Evolutionary conservation across 768 basidiomycete genomes (phyloP), one percentile per base, ranked within the genome.

Genomic region (Hypholoma fasciculare): DNA sequence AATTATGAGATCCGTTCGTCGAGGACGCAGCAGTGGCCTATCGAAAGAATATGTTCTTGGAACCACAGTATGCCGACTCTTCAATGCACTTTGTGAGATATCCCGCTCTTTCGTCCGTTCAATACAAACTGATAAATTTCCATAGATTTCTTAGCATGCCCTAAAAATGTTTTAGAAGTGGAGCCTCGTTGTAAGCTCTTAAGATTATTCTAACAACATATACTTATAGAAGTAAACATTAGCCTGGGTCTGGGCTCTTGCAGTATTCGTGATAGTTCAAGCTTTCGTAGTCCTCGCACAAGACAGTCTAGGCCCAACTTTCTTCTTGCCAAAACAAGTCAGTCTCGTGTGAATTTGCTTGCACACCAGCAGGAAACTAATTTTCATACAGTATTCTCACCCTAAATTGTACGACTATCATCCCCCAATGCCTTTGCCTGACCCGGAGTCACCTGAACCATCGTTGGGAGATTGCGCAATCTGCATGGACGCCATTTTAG

Each of bases 391-490:
- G 90, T 88, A 83, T 60, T 76, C 81, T 2, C 76, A 78, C 17
- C 72, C 78, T 6, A 83, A 88, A 63, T 72, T 77, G 16, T 92
- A 96, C 73, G 84, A 96, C 68, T 97, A 96, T 65, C 94, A 96
- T 69, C 94, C 93, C 7, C 77, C 81, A 2, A 74, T 96, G 39
- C 88, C 91, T 0, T 61, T 82, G 1, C 79, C 87, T 0, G 90
- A 94, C 66, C 69, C 88, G 0, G 92, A 94, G 69, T 80, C 89
- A 2, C 86, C 88, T 1, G 88, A 88, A 46, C 85, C 88, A 62
- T 82, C 88, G 2, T 74, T 93, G 14, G 93, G 91, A 7, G 92
- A 96, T 67, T 97, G 94, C 65, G 85, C 92, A 6, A 96, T 97
- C 52, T 96, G 94, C 66, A 95, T 96, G 92, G 94, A 96, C 57